These are phyloP conservation scores for Boletus subcaerulescens DNA, from an alignment of 768 basidiomycete genomes.

Conservation along the genomic window DNA sequence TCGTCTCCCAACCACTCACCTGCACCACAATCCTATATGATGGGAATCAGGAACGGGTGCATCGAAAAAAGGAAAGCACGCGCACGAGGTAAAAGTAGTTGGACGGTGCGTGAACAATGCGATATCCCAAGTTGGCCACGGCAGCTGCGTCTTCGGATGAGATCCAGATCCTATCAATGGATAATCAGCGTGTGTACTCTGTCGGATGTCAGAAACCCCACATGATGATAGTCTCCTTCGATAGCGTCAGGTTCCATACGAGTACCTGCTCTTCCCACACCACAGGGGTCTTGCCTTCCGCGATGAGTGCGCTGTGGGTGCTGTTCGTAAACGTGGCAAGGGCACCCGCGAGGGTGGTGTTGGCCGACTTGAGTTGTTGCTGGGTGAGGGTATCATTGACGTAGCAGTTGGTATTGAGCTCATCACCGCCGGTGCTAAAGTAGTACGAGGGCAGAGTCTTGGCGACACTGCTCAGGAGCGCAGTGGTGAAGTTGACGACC, in stretches of 20 bases:
- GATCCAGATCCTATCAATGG: conserved; percentile 42
- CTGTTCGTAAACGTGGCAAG: conserved; percentile 58
- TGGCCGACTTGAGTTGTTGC: conserved; percentile 45
- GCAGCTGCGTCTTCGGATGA: conserved; percentile 38
- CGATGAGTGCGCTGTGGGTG: conserved; percentile 54
- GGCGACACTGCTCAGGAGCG: conserved; percentile 53
- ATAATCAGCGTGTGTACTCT: not conserved
- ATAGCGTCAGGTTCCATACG: conserved; percentile 36
- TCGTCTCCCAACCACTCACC: conserved; percentile 44
- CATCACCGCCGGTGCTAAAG: conserved; percentile 82
- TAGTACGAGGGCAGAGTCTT: conserved; percentile 52
- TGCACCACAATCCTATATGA: conserved; percentile 42
- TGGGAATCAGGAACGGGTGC: not conserved
- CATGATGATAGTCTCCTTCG: conserved; percentile 43
- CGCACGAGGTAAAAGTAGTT: conserved; percentile 53
- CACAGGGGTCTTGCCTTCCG: conserved; percentile 67
- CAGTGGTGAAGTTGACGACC: conserved; percentile 57
- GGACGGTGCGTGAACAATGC: conserved; percentile 46
- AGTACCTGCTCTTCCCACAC: conserved; percentile 75
- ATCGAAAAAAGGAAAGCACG: not conserved
- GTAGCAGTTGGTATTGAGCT: conserved; percentile 70
- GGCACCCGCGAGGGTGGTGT: conserved; percentile 60
- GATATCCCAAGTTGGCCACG: conserved; percentile 39
- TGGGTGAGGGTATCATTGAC: conserved; percentile 58
- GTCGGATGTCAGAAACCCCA: conserved; percentile 6